A percentile compares a stretch with the other conserved stretches of the same genome.
phyloP scores from a whole-genome alignment of 2,329 filamentous ascomycete genomes.

The Orbilia oligospora region DNA sequence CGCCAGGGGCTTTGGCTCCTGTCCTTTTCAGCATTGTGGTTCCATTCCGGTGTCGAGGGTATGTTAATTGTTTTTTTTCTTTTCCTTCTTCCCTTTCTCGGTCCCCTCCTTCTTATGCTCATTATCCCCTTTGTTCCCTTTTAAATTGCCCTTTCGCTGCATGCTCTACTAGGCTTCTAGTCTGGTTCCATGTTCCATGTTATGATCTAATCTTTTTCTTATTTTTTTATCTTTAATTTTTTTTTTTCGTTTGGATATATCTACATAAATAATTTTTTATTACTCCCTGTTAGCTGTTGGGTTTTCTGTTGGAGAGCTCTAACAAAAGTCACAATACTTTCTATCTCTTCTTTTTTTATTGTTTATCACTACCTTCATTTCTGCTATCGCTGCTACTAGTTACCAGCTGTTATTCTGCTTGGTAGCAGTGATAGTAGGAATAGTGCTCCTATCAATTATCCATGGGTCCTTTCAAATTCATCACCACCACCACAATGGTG shows the following conservation, averaged over 20 bases:
- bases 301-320: constrained; percentile 15
- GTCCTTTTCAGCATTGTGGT: constrained; percentile 52
- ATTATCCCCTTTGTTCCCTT: constrained; percentile 1
- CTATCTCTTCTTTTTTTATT: too few species aligned
- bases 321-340: background rate
- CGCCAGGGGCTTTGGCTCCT: constrained; percentile 36
- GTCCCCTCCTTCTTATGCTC: constrained; percentile 2
- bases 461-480: constrained; percentile 16
- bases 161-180: constrained; percentile 13
- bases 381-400: background rate
- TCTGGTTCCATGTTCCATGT: constrained; percentile 3
- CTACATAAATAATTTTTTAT: too few species aligned
- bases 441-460: background rate
- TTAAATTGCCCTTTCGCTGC: constrained; percentile 12
- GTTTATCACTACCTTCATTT: background rate
- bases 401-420: background rate
- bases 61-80: constrained; percentile 14
- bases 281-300: constrained; percentile 15
- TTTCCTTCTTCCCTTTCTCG: background rate
- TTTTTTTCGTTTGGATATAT: background rate
- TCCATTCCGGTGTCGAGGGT: constrained; percentile 52
- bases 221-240: constrained; percentile 10
- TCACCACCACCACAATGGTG: background rate
- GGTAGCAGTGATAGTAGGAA: background rate
- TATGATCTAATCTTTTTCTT: background rate